Evolutionary conservation across 2,329 filamentous ascomycete genomes (phyloP).

Genomic region (Penicillium sumatraense): DNA sequence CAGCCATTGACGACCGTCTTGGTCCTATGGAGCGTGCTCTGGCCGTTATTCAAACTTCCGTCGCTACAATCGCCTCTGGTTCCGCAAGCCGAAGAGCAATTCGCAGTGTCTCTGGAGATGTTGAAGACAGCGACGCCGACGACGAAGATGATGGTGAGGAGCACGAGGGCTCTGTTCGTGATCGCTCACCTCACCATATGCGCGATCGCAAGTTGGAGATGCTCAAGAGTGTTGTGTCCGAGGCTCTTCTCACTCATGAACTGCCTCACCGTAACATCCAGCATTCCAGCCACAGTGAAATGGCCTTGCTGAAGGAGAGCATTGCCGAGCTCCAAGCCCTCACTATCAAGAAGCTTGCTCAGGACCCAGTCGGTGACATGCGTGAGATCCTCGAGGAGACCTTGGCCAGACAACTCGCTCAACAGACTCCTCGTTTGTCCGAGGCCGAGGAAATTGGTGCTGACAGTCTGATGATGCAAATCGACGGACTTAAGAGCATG

Average conservation of each 20-base stretch:
- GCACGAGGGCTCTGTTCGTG: conserved; percentile 62
- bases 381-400: conserved; percentile 67
- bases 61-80: conserved; percentile 63
- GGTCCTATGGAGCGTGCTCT: conserved; percentile 82
- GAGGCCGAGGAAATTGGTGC: conserved; percentile 58
- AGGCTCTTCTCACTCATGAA: conserved; percentile 63
- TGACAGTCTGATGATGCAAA: conserved; percentile 58
- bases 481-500: conserved; percentile 71
- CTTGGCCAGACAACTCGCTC: conserved; percentile 62
- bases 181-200: conserved; percentile 69
- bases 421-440: conserved; percentile 54
- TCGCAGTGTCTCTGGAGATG: conserved; percentile 72
- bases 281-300: conserved; percentile 37
- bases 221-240: conserved; percentile 69
- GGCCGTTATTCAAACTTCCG: conserved; percentile 71
- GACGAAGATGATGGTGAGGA: conserved; percentile 80
- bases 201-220: conserved; percentile 82
- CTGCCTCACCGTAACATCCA: conserved; percentile 30
- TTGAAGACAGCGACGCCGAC: conserved; percentile 83
- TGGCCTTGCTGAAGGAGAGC: conserved; percentile 44
- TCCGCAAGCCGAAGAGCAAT: conserved; percentile 63
- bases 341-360: conserved; percentile 40
- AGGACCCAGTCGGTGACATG: conserved; percentile 56
- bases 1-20: conserved; percentile 74
- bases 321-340: conserved; percentile 47